Conservation (phyloP, 768 basidiomycete genomes). For the Hypsizygus marmoreus region DNA sequence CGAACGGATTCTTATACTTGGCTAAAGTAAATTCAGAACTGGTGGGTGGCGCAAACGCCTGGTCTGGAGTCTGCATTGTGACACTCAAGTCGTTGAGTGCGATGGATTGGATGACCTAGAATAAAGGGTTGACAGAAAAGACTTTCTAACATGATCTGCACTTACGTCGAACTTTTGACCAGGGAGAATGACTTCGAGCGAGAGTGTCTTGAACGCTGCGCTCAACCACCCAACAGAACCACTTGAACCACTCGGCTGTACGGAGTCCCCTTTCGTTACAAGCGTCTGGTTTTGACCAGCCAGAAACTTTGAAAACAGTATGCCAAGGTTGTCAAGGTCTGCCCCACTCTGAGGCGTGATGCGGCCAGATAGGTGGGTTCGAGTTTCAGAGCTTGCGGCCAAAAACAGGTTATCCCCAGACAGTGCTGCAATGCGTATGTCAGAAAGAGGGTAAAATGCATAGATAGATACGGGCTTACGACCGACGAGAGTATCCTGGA, state of each 20-base stretch:
- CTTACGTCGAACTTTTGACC: slow-evolving; percentile 57
- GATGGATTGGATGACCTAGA: slow-evolving; percentile 69
- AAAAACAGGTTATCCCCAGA: slow-evolving; percentile 51
- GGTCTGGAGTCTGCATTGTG: slow-evolving; percentile 47
- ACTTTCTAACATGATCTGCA: neutral
- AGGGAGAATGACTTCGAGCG: slow-evolving; percentile 60
- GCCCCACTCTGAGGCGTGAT: slow-evolving; percentile 64
- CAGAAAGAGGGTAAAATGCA: slow-evolving; percentile 2
- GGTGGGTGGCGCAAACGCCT: slow-evolving; percentile 62
- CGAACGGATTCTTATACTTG: slow-evolving; percentile 73
- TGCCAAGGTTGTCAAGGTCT: slow-evolving; percentile 53
- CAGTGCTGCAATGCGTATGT: slow-evolving; percentile 42
- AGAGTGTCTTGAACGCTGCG: slow-evolving; percentile 68
- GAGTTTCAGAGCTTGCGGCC: slow-evolving; percentile 46
- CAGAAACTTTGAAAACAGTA: slow-evolving; percentile 67
- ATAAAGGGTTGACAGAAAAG: neutral
- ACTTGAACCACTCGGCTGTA: slow-evolving; percentile 56
- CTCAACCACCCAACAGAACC: slow-evolving; percentile 63
- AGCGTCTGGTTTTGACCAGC: slow-evolving; percentile 65
- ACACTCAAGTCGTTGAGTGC: slow-evolving; percentile 57
- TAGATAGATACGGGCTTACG: slow-evolving; percentile 44
- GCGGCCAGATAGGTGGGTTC: slow-evolving; percentile 59
- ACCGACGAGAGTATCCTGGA: slow-evolving; percentile 56
- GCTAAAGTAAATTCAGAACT: slow-evolving; percentile 58
- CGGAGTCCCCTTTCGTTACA: slow-evolving; percentile 57